Percentiles rank a stretch among this genome's conserved stretches.
phyloP scores from a whole-genome alignment of 1,284 basidiomycete genomes.

The Apiotrichum gracile region DNA sequence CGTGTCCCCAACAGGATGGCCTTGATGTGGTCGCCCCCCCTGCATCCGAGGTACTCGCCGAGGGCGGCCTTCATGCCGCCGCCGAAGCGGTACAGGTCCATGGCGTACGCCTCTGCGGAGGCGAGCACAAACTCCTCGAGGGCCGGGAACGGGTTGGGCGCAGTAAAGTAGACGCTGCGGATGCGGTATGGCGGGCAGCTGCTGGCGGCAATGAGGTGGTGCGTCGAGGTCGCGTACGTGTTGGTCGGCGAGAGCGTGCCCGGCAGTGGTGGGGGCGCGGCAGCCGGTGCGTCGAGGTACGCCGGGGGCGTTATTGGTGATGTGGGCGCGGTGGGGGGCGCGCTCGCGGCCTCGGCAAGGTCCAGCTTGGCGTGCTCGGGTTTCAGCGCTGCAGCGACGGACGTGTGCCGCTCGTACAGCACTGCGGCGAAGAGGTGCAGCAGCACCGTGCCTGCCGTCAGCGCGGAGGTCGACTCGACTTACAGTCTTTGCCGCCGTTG shows the following conservation, averaged over 20 bases:
- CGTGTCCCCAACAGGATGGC: constrained; percentile 88
- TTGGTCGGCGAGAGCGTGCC: background rate
- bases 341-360: background rate
- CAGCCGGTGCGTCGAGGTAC: constrained; percentile 4
- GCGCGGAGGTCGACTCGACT: constrained; percentile 37
- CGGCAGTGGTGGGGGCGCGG: constrained; percentile 14
- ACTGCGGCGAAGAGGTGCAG: constrained; percentile 80
- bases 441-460: constrained; percentile 78
- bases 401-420: constrained; percentile 47
- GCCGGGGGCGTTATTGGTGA: background rate
- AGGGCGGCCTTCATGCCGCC: constrained; percentile 80
- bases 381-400: background rate
- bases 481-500: constrained; percentile 97
- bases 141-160: constrained; percentile 75
- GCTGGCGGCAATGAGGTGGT: constrained; percentile 20
- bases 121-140: constrained; percentile 79
- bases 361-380: background rate
- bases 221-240: constrained; percentile 1
- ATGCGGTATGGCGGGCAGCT: constrained; percentile 50
- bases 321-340: background rate
- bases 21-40: constrained; percentile 50
- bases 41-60: constrained; percentile 60
- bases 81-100: constrained; percentile 70
- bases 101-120: constrained; percentile 61
- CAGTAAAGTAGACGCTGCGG: constrained; percentile 79